Percentiles rank a stretch among this genome's conserved stretches.
Conservation (phyloP, 768 basidiomycete species). For the Hebeloma cylindrosporum region DNA sequence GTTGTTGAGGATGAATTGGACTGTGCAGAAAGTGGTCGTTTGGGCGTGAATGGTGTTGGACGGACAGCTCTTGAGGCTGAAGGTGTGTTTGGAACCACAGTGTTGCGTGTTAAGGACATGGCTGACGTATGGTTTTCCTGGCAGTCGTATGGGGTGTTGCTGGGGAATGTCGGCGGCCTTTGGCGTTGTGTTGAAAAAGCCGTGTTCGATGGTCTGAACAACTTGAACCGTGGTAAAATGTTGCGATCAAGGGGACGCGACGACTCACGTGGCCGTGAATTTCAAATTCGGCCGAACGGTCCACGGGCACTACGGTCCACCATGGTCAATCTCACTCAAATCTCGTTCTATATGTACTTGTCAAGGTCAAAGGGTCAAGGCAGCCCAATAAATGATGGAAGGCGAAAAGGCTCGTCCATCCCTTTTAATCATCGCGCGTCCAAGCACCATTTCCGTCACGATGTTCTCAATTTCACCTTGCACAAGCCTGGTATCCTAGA, state of each 20-base stretch:
- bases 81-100: slow-evolving; percentile 28
- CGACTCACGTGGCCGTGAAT: slow-evolving; percentile 10
- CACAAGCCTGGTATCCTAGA: too few species aligned
- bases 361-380: too few species aligned
- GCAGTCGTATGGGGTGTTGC: not conserved
- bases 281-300: too few species aligned
- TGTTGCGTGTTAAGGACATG: slow-evolving; percentile 16
- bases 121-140: not conserved
- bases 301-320: too few species aligned
- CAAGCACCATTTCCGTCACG: too few species aligned
- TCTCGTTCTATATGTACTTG: too few species aligned
- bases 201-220: slow-evolving; percentile 7
- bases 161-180: slow-evolving; percentile 1
- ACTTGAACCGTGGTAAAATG: slow-evolving; percentile 20
- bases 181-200: slow-evolving; percentile 7
- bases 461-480: too few species aligned
- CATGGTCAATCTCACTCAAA: too few species aligned
- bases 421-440: too few species aligned
- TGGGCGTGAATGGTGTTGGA: slow-evolving; percentile 54
- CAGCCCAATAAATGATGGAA: too few species aligned
- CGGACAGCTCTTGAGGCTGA: slow-evolving; percentile 39
- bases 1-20: slow-evolving; percentile 22
- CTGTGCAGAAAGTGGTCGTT: slow-evolving; percentile 41
- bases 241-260: slow-evolving; percentile 14
- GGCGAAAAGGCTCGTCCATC: too few species aligned